Percentiles rank a stretch among this genome's conserved stretches.
These are phyloP conservation scores for Leccinellum rugosiceps DNA, from an alignment of 768 basidiomycete genomes.

Conservation along the genomic window DNA sequence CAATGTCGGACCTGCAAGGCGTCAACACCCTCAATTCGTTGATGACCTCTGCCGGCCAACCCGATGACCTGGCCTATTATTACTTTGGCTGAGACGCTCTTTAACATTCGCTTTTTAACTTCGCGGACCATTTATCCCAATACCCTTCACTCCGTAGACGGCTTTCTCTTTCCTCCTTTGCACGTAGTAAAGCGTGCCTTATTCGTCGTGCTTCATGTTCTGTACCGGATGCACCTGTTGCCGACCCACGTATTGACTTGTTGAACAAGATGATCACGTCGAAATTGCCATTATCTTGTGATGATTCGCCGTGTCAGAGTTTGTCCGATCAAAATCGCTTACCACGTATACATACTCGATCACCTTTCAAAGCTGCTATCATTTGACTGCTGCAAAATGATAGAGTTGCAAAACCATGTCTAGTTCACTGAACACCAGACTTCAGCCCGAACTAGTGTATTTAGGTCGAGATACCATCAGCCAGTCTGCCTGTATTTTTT, in stretches of 20 bases:
- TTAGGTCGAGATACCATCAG: no score
- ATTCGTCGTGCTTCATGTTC: conserved; percentile 13
- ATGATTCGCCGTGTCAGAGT: neutral
- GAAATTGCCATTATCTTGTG: neutral
- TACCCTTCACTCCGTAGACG: conserved; percentile 19
- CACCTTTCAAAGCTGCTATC: no score
- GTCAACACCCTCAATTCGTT: conserved; percentile 56
- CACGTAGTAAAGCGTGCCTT: conserved; percentile 3
- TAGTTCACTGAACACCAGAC: no score
- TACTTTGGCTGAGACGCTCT: conserved; percentile 38
- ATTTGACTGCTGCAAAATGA: no score
- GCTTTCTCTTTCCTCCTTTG: neutral
- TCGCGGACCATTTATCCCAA: conserved; percentile 9
- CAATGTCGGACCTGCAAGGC: conserved; percentile 47
- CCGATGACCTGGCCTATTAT: conserved; percentile 48
- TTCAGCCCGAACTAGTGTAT: no score
- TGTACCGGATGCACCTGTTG: conserved; percentile 22
- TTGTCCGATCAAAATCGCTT: neutral
- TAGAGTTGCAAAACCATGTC: no score
- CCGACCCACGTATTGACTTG: conserved; percentile 16
- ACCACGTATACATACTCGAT: no score
- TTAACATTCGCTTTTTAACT: neutral
- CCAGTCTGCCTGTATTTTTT: no score
- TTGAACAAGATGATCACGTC: conserved; percentile 20
- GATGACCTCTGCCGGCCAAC: conserved; percentile 39